phyloP scores from a whole-genome alignment of 176 grass and related monocot genomes.

The Microstegium vimineum region DNA sequence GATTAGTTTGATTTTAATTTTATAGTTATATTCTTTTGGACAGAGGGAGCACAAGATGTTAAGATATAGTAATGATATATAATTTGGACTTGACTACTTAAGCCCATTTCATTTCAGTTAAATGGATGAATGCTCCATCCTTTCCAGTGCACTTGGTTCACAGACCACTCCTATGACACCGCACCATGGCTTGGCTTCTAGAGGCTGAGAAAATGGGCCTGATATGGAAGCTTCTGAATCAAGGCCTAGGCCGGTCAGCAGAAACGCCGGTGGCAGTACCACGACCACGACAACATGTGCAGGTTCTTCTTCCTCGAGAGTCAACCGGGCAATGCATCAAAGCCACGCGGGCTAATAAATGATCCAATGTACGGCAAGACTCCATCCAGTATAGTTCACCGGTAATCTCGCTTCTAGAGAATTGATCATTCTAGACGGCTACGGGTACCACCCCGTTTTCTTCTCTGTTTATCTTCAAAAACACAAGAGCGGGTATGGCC shows the following conservation, averaged over 20 bases:
- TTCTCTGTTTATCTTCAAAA: neutral
- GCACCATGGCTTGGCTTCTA: neutral
- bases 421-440: slow-evolving; percentile 14
- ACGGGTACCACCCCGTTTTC: neutral
- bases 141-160: neutral
- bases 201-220: neutral
- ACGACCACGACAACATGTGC: neutral
- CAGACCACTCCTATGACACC: neutral
- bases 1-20: neutral
- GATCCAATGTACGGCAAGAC: slow-evolving; percentile 6
- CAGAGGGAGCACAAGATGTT: no score
- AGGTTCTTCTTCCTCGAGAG: neutral
- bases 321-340: neutral
- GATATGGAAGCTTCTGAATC: neutral
- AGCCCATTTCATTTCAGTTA: neutral
- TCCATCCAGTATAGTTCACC: neutral
- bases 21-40: neutral
- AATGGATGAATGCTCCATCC: no score
- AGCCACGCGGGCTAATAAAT: neutral
- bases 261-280: neutral
- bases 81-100: neutral
- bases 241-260: slow-evolving; percentile 11
- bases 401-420: slow-evolving; percentile 14
- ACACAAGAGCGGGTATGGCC: neutral
- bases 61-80: neutral